These are phyloP conservation scores for Trichophyton rubrum DNA, from an alignment of 2,329 filamentous ascomycete species.

Conservation along the genomic window DNA sequence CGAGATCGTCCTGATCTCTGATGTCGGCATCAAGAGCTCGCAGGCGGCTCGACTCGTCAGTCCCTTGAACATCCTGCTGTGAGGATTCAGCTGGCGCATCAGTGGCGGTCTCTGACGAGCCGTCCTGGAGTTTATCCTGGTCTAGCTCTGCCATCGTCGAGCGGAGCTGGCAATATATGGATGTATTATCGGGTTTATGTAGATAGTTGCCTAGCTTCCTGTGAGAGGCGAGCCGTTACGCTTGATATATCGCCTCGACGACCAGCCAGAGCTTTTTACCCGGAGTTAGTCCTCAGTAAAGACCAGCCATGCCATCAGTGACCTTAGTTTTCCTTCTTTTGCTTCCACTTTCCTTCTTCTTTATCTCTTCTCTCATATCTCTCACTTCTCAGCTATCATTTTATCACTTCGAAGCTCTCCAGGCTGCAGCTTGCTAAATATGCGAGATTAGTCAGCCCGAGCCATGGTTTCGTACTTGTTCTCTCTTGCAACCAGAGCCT, in stretches of 20 bases:
- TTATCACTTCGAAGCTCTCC: background rate
- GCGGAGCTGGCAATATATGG: background rate
- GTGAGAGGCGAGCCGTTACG: background rate
- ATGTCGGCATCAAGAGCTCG: conserved; percentile 55
- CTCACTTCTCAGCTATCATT: background rate
- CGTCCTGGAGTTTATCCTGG: background rate
- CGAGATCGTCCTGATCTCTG: conserved; percentile 78
- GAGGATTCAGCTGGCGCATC: background rate
- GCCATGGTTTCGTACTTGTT: background rate
- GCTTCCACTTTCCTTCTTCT: background rate
- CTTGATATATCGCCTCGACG: background rate
- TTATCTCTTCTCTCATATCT: background rate
- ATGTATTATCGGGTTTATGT: background rate
- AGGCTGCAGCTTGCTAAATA: background rate
- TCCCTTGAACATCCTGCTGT: background rate
- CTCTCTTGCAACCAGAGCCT: background rate
- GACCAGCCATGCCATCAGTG: background rate
- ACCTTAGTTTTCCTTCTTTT: background rate
- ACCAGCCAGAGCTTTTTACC: background rate
- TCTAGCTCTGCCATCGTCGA: background rate
- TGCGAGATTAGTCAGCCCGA: background rate
- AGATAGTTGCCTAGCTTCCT: background rate
- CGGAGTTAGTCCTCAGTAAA: background rate
- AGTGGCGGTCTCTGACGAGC: background rate
- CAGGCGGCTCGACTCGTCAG: conserved; percentile 49